These are phyloP conservation scores for Fomitopsis pulvina DNA, from an alignment of 768 basidiomycete species.

Conservation along the genomic window DNA sequence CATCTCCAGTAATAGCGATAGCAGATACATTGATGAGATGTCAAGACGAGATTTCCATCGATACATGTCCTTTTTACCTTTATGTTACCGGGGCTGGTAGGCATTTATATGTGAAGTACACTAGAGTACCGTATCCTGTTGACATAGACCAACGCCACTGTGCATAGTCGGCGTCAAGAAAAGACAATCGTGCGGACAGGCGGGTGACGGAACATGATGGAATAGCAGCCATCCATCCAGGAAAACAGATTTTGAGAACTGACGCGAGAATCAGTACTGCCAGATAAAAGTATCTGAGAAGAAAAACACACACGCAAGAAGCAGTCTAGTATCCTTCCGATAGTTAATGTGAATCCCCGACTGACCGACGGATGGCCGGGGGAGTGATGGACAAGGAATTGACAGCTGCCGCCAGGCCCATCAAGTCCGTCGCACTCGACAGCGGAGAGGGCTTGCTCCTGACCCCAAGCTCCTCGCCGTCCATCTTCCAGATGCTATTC, in stretches of 20 bases:
- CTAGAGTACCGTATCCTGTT: neutral
- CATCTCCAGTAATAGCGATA: neutral
- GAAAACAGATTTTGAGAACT: neutral
- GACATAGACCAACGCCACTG: too few species aligned
- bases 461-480: conserved; percentile 47
- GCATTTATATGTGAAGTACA: neutral
- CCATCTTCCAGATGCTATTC: conserved; percentile 65
- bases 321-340: neutral
- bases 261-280: neutral
- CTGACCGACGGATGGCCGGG: neutral
- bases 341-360: neutral
- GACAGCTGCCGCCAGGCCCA: conserved; percentile 39
- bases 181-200: neutral
- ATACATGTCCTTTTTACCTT: conserved; percentile 2
- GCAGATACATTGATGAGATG: neutral
- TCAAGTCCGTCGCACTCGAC: conserved; percentile 8
- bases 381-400: conserved; percentile 35
- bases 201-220: neutral
- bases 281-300: neutral
- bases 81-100: neutral
- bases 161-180: neutral
- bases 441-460: conserved; percentile 31
- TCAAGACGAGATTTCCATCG: conserved; percentile 4
- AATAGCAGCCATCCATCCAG: neutral
- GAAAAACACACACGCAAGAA: neutral